Base-by-base conservation (phyloP, 1,139 yeast species). In the Geotrichum carabidarum region DNA sequence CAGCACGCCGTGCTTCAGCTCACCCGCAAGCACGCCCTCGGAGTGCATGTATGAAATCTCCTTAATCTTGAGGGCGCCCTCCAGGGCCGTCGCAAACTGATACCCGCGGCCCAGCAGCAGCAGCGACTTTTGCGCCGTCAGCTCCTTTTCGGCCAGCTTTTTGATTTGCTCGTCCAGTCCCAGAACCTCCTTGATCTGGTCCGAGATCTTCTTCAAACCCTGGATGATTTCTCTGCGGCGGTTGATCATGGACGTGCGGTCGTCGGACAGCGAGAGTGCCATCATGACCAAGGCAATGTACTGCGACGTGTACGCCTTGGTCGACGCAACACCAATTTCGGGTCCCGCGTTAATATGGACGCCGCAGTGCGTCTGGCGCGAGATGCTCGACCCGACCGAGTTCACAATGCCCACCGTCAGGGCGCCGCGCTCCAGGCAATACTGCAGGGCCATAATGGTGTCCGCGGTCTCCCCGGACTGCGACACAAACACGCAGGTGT, bases 381-480 rank as follows among this genome's bases (percentile, higher is more conserved):
- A 91, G 74, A 94, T 89, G 52, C 94, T 83, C 7, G 99, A 94
- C 66, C 99, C 99, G 47, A 94, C 99, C 61, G 90, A 81, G 70
- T 82, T 82, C 52, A 94, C 99, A 67, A 94, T 87, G 74, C 99
- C 99, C 57, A 94, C 95, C 34, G 97, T 91, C 63, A 94, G 78
- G 34, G 99, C 97, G 62, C 98, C 99, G 68, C 97, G 86, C 68
- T 94, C 98, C 68, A 87, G 80, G 76, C 98, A 93, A 76, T 91
- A 91, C 71, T 89, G 95, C 66, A 94, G 82, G 32, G 98, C 98
- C 70, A 89, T 80, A 80, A 94, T 87, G 14, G 96, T 85, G 71
- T 94, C 99, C 36, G 99, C 98, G 54, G 99, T 94, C 75, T 94
- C 99, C 71, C 99, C 99, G 57, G 96, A 88, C 75, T 94, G 99